phyloP scores from a whole-genome alignment of 2,329 filamentous ascomycete species.

The Aspergillus bombycis region DNA sequence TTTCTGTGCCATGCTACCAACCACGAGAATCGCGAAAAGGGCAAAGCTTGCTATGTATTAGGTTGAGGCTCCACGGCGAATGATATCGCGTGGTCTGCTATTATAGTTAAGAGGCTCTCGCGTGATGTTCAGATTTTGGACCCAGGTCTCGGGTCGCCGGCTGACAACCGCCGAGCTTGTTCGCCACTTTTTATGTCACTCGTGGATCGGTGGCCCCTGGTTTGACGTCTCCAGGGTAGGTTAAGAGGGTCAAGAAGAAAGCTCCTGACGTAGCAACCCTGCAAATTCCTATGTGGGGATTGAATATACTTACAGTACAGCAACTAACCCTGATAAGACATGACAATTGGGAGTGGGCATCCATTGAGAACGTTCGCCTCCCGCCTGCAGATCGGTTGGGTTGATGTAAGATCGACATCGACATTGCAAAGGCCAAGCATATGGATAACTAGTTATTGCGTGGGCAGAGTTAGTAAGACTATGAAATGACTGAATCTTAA shows the following conservation, averaged over 20 bases:
- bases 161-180: background rate
- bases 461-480: background rate
- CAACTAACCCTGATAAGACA: background rate
- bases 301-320: background rate
- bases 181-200: constrained; percentile 1
- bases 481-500: background rate
- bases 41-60: background rate
- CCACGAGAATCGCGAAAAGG: background rate
- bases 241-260: background rate
- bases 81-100: background rate
- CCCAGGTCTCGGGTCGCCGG: background rate
- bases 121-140: background rate
- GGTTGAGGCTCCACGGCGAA: background rate
- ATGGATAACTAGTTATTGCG: no score
- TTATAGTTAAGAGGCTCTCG: background rate
- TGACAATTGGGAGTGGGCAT: background rate
- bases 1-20: background rate
- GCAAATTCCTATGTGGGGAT: background rate
- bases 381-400: background rate
- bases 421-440: background rate
- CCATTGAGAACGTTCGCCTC: background rate
- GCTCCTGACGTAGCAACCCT: background rate
- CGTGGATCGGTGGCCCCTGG: background rate
- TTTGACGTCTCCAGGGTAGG: background rate
- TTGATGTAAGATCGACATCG: constrained; percentile 3